Base-by-base conservation (phyloP, 352 stramenopile species). In the Phytophthora lateralis region DNA sequence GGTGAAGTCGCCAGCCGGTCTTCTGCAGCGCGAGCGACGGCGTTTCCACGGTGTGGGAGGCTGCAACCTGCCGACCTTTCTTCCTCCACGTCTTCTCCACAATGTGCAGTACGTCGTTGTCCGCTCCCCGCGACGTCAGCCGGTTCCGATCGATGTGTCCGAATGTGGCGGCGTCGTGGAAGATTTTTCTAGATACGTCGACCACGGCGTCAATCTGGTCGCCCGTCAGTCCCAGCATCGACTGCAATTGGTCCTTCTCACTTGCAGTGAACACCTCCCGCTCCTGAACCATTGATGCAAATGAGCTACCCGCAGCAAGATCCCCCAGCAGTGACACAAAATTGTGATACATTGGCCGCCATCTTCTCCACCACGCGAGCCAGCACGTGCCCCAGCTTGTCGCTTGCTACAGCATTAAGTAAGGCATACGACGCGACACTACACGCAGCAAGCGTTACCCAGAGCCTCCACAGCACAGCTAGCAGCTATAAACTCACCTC, bases 21-120 rank as follows among this genome's bases (percentile, higher is more conserved):
- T 75, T 61, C 43, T 68, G 63, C 41, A 89, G 59, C 30, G 50
- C 45, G n/a, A 67, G 55, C 18, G 55, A 17, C n/a, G 71, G 63
- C 10, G 30, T 55, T 38, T 60, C 64, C 0, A 59, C 35, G 8
- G 17, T 2, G 15, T 55, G 32, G 10, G 38, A 27, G n/a, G 41
- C 34, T 14, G 42, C 63, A 17, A 71, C 63, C 29, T 66, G 54
- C 4, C 27, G 20, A 11, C 80, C 75, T 59, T 85, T 88, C 66
- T 91, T 89, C 39, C 69, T 76, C 82, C 82, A 91, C 41, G 70
- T 53, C 58, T 85, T 81, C 37, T 88, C 78, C 12, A 89, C 21
- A 2, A 63, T 39, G 26, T 48, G 38, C 14, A 71, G 53, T 18
- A 82, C 77, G 4, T 69, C 56, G 1, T 63, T 38, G 1, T 71